Evolutionary conservation across 2,329 filamentous ascomycete genomes (phyloP).

Genomic region (Penicillium sp.): DNA sequence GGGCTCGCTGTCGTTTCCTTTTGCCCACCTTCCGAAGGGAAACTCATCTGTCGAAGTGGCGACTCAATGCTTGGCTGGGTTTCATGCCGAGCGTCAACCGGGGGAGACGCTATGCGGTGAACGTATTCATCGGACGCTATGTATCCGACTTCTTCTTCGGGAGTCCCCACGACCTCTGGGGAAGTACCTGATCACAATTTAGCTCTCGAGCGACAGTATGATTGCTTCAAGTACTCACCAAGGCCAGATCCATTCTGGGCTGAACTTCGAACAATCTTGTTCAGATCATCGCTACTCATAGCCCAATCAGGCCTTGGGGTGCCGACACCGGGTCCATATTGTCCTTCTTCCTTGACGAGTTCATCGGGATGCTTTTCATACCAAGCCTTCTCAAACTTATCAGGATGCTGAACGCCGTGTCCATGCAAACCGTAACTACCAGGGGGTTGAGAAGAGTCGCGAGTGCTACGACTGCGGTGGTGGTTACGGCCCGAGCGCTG

Average conservation of each 20-base stretch:
- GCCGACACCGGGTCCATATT: slow-evolving; percentile 59
- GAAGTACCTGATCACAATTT: slow-evolving; percentile 58
- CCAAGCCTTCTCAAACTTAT: slow-evolving; percentile 88
- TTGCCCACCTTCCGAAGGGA: slow-evolving; percentile 48
- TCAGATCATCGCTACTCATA: slow-evolving; percentile 84
- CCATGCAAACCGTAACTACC: slow-evolving; percentile 93
- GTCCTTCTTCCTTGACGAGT: slow-evolving; percentile 69
- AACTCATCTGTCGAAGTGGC: slow-evolving; percentile 52
- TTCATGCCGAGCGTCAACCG: slow-evolving; percentile 44
- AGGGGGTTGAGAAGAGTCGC: slow-evolving; percentile 70
- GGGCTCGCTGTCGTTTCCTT: slow-evolving; percentile 14
- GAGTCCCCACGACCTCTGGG: slow-evolving; percentile 66
- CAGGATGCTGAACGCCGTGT: slow-evolving; percentile 71
- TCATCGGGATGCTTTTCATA: slow-evolving; percentile 88
- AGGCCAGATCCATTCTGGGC: slow-evolving; percentile 51
- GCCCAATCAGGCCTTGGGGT: slow-evolving; percentile 71
- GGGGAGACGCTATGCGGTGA: slow-evolving; percentile 69
- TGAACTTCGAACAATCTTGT: slow-evolving; percentile 80
- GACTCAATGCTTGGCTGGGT: slow-evolving; percentile 52
- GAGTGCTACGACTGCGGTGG: slow-evolving; percentile 68
- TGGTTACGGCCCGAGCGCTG: slow-evolving; percentile 57
- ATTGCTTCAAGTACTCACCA: slow-evolving; percentile 45
- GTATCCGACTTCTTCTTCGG: slow-evolving; percentile 88
- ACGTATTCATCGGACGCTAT: slow-evolving; percentile 81
- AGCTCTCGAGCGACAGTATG: slow-evolving; percentile 4